Base-by-base conservation (phyloP, 495 filamentous ascomycete species). In the Hyaloscypha finlandica region DNA sequence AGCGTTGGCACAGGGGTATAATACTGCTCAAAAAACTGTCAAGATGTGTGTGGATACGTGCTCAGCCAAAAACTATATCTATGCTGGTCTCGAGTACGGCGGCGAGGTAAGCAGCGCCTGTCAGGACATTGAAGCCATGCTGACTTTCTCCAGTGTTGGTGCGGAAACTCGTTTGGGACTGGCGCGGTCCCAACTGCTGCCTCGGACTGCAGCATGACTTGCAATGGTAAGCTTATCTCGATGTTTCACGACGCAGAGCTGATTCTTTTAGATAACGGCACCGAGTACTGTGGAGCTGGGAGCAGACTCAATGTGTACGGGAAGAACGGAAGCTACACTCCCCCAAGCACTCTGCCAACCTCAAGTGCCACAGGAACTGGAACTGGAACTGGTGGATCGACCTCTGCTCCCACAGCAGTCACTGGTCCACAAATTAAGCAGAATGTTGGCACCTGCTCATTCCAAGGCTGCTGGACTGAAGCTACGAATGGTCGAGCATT, bases 401-500 rank as follows among this genome's bases (percentile, higher is more conserved):
- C 56, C 4, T 58, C 69, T 12, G 65, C 56, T 31, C 35, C 68
- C 19, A 70, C 64, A 30, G 48, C 72, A 19, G 67, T 61, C 14
- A 79, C 45, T 72, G 75, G 65, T 83, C 82, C 73, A 76, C 22
- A 20, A 8, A 59, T 64, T 31, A 39, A 55, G 33, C 32, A 35
- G 8, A 19, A 3, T 29, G 29, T 64, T 54, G 54, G 59, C 63
- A 61, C 19, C 45, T 62, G 61, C 54, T 8, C 54, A 12, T 54
- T 62, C 51, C 42, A 61, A 12, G 60, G 64, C 48, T 64, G 58
- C 53, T 60, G 55, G 11, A 53, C 53, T 12, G 45, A 58, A 29
- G 71, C 64, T 14, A 73, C 64, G 9, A 70, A 22, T 51, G 68
- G 45, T 3, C 61, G 74, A 39, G 75, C 74, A 20, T 55, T 77